These are phyloP conservation scores for Tetrahymena borealis DNA, from an alignment of 73 alveolate genomes.

Conservation along the genomic window DNA sequence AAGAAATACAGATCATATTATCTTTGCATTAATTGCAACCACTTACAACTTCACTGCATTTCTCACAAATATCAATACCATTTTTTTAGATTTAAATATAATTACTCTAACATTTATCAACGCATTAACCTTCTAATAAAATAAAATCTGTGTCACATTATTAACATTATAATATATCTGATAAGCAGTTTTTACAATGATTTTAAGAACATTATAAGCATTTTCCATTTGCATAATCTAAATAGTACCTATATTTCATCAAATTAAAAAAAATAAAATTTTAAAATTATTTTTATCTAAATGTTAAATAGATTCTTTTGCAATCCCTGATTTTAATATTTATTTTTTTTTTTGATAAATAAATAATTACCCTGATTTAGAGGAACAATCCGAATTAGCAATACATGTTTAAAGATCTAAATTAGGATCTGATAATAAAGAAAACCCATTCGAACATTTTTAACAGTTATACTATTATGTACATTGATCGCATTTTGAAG, in stretches of 20 bases:
- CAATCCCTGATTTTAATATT: no score
- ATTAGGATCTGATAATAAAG: neutral
- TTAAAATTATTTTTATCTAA: no score
- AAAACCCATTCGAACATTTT: neutral
- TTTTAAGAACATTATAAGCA: neutral
- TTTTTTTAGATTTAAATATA: neutral
- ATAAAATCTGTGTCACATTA: neutral
- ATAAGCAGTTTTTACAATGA: neutral
- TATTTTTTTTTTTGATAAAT: no score
- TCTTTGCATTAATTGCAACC: neutral
- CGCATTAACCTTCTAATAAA: neutral
- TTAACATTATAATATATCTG: neutral
- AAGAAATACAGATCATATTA: neutral
- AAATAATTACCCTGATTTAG: neutral
- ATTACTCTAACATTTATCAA: neutral
- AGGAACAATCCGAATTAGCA: neutral
- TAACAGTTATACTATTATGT: neutral
- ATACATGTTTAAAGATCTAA: neutral
- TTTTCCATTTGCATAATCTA: neutral
- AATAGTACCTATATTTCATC: neutral
- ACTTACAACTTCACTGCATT: neutral
- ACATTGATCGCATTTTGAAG: neutral
- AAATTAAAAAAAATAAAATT: neutral
- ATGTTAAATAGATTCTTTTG: no score
- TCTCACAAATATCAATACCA: neutral